Evolutionary conservation across 805 yeast species (phyloP), one percentile per base, ranked within the genome.

Genomic region (Metschnikowia amazonensis): DNA sequence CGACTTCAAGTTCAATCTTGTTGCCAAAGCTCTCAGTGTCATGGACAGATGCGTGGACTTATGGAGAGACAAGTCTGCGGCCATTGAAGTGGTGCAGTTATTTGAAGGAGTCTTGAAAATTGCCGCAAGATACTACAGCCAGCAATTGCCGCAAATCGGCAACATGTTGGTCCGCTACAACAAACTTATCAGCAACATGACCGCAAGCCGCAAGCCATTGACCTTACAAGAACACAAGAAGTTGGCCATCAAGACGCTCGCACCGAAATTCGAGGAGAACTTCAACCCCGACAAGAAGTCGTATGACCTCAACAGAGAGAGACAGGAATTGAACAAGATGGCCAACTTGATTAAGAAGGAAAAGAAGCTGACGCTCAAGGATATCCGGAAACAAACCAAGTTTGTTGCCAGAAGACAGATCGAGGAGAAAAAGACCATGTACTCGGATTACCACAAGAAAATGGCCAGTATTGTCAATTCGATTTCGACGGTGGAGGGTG

Each of bases 201-300:
- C 34, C 10, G 48, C 44, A 9, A 59, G 62, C 37, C 57, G 69
- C 36, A 69, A 63, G 47, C 97, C 97, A 46, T 76, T 94, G 57
- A 71, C 80, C 13, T 74, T 94, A 51, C 99, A 94, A 68, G 69
- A 79, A 6, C 97, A 90, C 70, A 80, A 79, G 59, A 89, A 95
- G 20, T 62, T 94, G 45, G 86, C 96, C 3, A 86, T 94, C 59
- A 83, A 89, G 33, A 78, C 96, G 2, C 78, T 77, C 58, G 85
- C 89, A 30, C 99, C 99, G 53, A 83, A 86, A 67, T 94, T 85
- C 63, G 97, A 92, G 68, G 98, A 89, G 60, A 89, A 89, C 73
- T 94, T 84, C 79, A 92, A 90, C 69, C 96, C 97, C 46, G 97
- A 89, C 62, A 87, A 82, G 79, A 90, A 87, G 70, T 86, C 95